Base-by-base conservation (phyloP, 495 filamentous ascomycete species). In the Neurospora sp. region DNA sequence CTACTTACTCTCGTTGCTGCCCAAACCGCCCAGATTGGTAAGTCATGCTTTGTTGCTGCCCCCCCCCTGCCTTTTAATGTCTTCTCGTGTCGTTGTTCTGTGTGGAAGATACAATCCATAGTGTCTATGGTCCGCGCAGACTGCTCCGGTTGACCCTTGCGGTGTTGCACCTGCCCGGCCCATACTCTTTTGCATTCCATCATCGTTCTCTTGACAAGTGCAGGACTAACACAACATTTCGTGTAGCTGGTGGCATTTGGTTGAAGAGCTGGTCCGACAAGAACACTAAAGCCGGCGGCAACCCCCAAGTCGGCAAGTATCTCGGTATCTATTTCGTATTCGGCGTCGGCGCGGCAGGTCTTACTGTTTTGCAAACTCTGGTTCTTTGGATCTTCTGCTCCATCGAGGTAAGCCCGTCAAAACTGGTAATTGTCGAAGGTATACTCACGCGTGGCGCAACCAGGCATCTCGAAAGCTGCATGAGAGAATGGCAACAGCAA, bases 351-450 rank as follows among this genome's bases (percentile, higher is more conserved):
- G 90, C 92, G 27, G 91, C 96, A 37, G 87, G 87, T 39, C 84
- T 99, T 75, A 94, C 95, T 23, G 93, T 98, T 54, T 77, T 96
- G 42, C 96, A 99, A 83, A 97, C 95, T 38, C 84, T 99, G 72
- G 94, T 99, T 73, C 85, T 99, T 23, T 98, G 95, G 95, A 97
- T 99, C 75, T 98, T 98, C 84, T 99, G 96, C 83, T 97, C 96
- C 3, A 98, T 99, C 74, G 94, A 98, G 88, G 91, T 92, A 85
- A 74, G 90, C 77, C 39, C 14, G 39, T 42, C 40, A 18, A 14
- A 16, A 37, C 11, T 14, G 14, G 35, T 5, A 72, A 66, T 5
- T 5, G 39, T 35, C 54, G 18, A 31, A 31, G 12, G 39, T 35
- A 42, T n/a, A 42, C 76, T 76, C 75, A 77, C 73, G 20, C 42